Evolutionary conservation across 2,329 filamentous ascomycete genomes (phyloP).

Genomic region (Ascochyta koolunga): DNA sequence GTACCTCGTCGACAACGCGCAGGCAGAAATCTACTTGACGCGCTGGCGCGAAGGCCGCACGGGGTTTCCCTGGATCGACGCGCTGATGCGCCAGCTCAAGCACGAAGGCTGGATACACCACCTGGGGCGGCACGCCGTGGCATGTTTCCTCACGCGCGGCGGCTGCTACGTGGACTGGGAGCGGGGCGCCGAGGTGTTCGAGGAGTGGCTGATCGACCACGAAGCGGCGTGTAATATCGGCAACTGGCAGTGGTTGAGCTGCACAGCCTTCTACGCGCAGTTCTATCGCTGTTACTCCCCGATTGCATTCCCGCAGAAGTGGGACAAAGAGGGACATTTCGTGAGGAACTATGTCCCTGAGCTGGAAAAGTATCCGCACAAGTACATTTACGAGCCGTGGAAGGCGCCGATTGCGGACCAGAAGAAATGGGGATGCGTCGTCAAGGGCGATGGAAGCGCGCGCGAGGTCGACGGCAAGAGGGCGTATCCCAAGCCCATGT

Average conservation of each 20-base stretch:
- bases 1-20: conserved; percentile 67
- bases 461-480: conserved; percentile 52
- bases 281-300: conserved; percentile 75
- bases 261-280: conserved; percentile 75
- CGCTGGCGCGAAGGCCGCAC: conserved; percentile 73
- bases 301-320: conserved; percentile 74
- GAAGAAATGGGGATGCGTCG: conserved; percentile 68
- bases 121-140: conserved; percentile 76
- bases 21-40: conserved; percentile 69
- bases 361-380: conserved; percentile 64
- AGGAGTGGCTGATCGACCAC: conserved; percentile 77
- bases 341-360: conserved; percentile 72
- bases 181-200: conserved; percentile 77
- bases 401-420: conserved; percentile 72
- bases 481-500: conserved; percentile 75
- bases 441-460: conserved; percentile 54
- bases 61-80: conserved; percentile 82
- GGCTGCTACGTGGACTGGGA: conserved; percentile 83
- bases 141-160: conserved; percentile 79
- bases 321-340: conserved; percentile 71
- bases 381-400: conserved; percentile 82
- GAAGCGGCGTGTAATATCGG: conserved; percentile 75
- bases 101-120: conserved; percentile 82
- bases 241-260: conserved; percentile 80
- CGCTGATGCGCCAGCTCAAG: conserved; percentile 75